These are phyloP conservation scores for Lentinula novae-zelandiae DNA, from an alignment of 1,284 basidiomycete species.

Conservation along the genomic window DNA sequence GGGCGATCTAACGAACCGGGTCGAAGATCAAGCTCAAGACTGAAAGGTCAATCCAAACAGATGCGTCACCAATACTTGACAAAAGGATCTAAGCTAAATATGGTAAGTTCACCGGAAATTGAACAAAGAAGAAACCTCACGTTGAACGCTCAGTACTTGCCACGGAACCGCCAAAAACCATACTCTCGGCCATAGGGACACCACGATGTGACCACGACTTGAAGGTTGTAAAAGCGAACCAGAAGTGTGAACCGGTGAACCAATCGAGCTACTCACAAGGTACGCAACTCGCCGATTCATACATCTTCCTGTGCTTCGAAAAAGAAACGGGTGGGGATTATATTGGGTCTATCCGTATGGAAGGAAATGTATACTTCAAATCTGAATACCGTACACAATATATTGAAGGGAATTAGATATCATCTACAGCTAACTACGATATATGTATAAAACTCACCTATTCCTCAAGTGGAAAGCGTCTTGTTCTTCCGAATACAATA, in stretches of 20 bases:
- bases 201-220: constrained; percentile 5
- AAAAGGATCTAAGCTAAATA: background rate
- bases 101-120: background rate
- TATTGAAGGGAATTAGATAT: background rate
- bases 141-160: background rate
- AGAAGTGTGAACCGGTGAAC: background rate
- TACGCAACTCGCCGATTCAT: background rate
- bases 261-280: background rate
- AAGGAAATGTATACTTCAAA: background rate
- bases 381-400: background rate
- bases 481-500: background rate
- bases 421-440: background rate
- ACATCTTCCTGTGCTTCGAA: too few species aligned
- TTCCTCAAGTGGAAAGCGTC: constrained; percentile 4
- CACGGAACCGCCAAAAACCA: background rate
- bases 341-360: background rate
- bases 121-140: background rate
- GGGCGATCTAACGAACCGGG: background rate
- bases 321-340: too few species aligned
- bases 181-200: constrained; percentile 9
- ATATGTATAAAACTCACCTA: constrained; percentile 2
- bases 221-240: background rate
- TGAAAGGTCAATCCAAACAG: background rate
- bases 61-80: background rate
- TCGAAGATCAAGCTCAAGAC: too few species aligned